Evolutionary conservation across 306 rosid species (phyloP), one percentile per base, ranked within the genome.

Genomic region (apple (Malus domestica)): DNA sequence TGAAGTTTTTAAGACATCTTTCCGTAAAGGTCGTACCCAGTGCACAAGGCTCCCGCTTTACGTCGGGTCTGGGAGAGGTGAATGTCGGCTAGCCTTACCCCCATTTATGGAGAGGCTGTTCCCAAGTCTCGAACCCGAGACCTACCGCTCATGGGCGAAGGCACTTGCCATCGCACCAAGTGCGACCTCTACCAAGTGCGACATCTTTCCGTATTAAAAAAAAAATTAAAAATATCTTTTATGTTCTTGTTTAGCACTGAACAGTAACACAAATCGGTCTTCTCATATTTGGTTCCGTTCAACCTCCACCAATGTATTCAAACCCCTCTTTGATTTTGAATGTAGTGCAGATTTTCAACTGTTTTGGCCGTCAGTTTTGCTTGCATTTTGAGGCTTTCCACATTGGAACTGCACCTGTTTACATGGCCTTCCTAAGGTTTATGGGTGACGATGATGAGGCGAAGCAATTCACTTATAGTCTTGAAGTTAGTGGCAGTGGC

Each of bases 371-470:
- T 73, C 88, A 84, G 60, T 87, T 87, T 73, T 87, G 90, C 72
- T 71, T 87, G 84, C 90, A 87, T 51, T 87, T 87, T 7, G 90
- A 87, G 73, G 90, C 90, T 16, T 87, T 87, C 77, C 88, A 79
- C 65, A 62, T 87, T 67, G 90, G 86, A 40, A 80, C 58, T 51
- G 78, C 90, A 44, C 90, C 90, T 1, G 88, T 87, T 67, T 87
- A 87, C 82, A 87, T 87, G 85, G 85, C 90, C 27, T 87, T 87
- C 78, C 76, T 84, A 46, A 79, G 90, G n/a, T 87, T 87, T 82
- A 87, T 87, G 88, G 90, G 90, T 1, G 90, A 87, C 10, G 88
- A 87, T 3, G 87, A 82, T 2, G 90, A 84, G 49, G 90, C 90
- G 11, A 87, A 82, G 74, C 83, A 82, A 68, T 87, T 87, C 75